Percentiles rank a stretch among this genome's conserved stretches.
phyloP scores from a whole-genome alignment of 2,329 filamentous ascomycete genomes.

The Trichoderma endophyticum region DNA sequence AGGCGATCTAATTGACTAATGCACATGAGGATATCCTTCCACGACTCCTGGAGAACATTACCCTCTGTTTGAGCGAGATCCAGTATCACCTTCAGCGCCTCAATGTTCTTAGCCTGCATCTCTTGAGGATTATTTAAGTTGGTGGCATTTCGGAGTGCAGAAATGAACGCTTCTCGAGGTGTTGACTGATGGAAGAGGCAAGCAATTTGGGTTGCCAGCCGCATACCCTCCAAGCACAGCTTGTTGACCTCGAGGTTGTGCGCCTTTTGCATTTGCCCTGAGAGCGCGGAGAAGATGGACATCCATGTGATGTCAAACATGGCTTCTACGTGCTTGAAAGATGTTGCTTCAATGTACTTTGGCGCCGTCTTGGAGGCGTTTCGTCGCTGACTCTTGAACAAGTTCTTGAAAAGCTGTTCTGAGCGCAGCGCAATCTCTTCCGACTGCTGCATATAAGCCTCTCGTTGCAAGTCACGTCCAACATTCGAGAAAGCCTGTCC shows the following conservation, averaged over 20 bases:
- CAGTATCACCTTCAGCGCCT: conserved; percentile 85
- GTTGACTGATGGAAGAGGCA: conserved; percentile 92
- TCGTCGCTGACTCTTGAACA: conserved; percentile 84
- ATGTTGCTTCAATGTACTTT: conserved; percentile 88
- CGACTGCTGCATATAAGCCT: conserved; percentile 91
- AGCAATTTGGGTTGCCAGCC: conserved; percentile 86
- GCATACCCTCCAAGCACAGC: conserved; percentile 92
- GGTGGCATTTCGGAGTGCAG: conserved; percentile 86
- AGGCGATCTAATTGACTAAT: conserved; percentile 94
- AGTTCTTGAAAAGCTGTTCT: conserved; percentile 85
- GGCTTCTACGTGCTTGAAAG: conserved; percentile 89
- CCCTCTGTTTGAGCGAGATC: conserved; percentile 93
- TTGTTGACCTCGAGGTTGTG: conserved; percentile 91
- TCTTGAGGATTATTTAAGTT: conserved; percentile 95
- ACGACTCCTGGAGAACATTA: conserved; percentile 82
- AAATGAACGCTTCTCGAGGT: conserved; percentile 92
- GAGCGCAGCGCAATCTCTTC: conserved; percentile 78
- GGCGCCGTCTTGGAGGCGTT: conserved; percentile 67
- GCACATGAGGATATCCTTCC: conserved; percentile 92
- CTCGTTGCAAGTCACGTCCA: conserved; percentile 84
- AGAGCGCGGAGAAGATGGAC: conserved; percentile 94
- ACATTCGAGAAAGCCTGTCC: conserved; percentile 89
- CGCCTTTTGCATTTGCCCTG: conserved; percentile 87
- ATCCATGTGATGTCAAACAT: conserved; percentile 99
- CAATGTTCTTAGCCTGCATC: conserved; percentile 93